Evolutionary conservation across 1,284 basidiomycete genomes (phyloP).

Genomic region (Leucocoprinus gongylophorus): DNA sequence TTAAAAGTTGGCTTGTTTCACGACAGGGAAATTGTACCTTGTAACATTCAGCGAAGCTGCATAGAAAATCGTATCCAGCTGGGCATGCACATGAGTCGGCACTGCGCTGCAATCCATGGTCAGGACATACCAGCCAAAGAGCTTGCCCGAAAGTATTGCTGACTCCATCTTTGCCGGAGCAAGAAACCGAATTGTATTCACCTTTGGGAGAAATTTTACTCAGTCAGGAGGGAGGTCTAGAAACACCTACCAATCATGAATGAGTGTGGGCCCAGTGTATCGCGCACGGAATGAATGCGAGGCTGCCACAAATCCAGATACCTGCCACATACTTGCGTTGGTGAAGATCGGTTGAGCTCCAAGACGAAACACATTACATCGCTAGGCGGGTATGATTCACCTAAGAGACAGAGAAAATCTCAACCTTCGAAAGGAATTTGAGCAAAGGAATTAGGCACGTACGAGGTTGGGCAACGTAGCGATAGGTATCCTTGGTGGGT

Average conservation of each 20-base stretch:
- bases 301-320: slow-evolving; percentile 49
- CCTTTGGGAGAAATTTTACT: slow-evolving; percentile 23
- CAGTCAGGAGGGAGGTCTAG: not conserved
- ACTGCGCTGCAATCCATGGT: not conserved
- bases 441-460: slow-evolving; percentile 10
- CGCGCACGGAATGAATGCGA: slow-evolving; percentile 38
- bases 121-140: slow-evolving; percentile 38
- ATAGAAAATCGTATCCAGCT: slow-evolving; percentile 42
- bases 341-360: not conserved
- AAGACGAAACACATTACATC: slow-evolving; percentile 22
- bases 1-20: not conserved
- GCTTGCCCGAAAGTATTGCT: slow-evolving; percentile 49
- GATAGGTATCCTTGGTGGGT: slow-evolving; percentile 35
- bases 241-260: slow-evolving; percentile 37
- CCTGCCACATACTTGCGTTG: slow-evolving; percentile 21
- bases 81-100: not conserved
- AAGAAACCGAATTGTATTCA: slow-evolving; percentile 48
- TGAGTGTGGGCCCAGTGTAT: slow-evolving; percentile 37
- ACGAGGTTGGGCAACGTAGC: slow-evolving; percentile 45
- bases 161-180: slow-evolving; percentile 40
- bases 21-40: slow-evolving; percentile 21
- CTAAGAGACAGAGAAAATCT: no score
- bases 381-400: slow-evolving; percentile 46
- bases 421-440: not conserved
- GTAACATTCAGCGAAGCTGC: slow-evolving; percentile 46